Evolutionary conservation across 345 rosid species (phyloP).

Genomic region (Draba incana): DNA sequence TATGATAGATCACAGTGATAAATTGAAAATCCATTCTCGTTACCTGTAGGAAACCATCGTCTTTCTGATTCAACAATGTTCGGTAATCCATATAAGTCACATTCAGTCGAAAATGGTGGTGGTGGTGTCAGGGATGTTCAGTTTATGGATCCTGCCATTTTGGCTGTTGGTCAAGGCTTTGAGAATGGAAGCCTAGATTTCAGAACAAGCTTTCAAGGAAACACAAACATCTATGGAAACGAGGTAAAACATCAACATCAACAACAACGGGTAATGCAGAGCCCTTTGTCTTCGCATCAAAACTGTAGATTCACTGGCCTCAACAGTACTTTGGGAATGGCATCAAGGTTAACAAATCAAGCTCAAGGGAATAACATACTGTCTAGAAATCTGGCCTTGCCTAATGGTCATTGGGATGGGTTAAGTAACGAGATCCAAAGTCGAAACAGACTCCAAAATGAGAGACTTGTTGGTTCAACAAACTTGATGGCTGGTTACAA

Average conservation of each 20-base stretch:
- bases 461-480: conserved; percentile 66
- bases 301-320: conserved; percentile 52
- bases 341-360: conserved; percentile 66
- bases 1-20: not conserved
- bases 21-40: not conserved
- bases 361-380: conserved; percentile 56
- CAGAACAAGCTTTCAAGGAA: conserved; percentile 58
- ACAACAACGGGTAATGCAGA: conserved; percentile 63
- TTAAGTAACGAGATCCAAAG: conserved; percentile 67
- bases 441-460: conserved; percentile 65
- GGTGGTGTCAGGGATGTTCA: conserved; percentile 64
- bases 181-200: conserved; percentile 58
- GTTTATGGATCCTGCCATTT: conserved; percentile 90
- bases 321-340: conserved; percentile 52
- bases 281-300: conserved; percentile 59
- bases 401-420: conserved; percentile 78
- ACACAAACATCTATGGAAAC: conserved; percentile 53
- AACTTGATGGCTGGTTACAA: conserved; percentile 63
- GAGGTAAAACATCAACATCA: conserved; percentile 58
- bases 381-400: conserved; percentile 49
- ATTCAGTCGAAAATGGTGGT: conserved; percentile 46
- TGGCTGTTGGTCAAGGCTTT: conserved; percentile 84
- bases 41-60: conserved; percentile 55
- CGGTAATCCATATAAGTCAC: conserved; percentile 57
- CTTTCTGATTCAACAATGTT: conserved; percentile 50